Evolutionary conservation across 2,329 filamentous ascomycete species (phyloP).

Genomic region (Apiospora marii): DNA sequence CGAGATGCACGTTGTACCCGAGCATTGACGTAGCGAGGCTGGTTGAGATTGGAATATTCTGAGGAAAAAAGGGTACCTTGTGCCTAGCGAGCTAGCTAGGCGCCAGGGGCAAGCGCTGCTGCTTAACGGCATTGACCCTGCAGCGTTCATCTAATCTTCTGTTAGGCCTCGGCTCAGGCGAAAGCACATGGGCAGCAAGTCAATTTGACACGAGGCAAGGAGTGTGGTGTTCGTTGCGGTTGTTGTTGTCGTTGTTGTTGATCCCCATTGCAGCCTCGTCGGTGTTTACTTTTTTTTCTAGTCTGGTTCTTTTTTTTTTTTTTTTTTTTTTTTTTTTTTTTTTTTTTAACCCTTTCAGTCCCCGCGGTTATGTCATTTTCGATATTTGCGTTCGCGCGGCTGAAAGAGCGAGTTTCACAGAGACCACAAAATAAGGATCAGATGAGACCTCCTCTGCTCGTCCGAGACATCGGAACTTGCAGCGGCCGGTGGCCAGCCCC

Average conservation of each 20-base stretch:
- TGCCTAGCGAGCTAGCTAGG: background rate
- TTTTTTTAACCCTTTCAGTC: background rate
- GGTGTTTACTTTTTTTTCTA: background rate
- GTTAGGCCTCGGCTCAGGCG: background rate
- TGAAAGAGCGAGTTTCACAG: constrained; percentile 9
- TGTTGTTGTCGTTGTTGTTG: too few relatives aligned
- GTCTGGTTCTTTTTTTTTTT: background rate
- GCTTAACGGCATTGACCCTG: constrained; percentile 1
- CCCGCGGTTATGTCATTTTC: background rate
- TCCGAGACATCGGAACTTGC: constrained; percentile 15
- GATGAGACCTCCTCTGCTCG: constrained; percentile 20
- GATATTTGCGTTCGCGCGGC: background rate
- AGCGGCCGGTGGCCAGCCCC: constrained; percentile 13
- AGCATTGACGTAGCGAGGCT: background rate
- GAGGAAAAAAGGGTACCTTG: background rate
- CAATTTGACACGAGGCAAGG: background rate
- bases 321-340: background rate
- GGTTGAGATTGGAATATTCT: background rate
- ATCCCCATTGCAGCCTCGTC: background rate
- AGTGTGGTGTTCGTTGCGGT: background rate
- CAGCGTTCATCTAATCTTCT: constrained; percentile 8
- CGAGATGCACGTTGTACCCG: background rate
- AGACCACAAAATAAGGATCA: constrained; percentile 10
- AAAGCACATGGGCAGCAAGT: background rate
- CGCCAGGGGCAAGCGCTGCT: constrained; percentile 3